Base-by-base conservation (phyloP, 768 basidiomycete species). In the Lactarius indigo region DNA sequence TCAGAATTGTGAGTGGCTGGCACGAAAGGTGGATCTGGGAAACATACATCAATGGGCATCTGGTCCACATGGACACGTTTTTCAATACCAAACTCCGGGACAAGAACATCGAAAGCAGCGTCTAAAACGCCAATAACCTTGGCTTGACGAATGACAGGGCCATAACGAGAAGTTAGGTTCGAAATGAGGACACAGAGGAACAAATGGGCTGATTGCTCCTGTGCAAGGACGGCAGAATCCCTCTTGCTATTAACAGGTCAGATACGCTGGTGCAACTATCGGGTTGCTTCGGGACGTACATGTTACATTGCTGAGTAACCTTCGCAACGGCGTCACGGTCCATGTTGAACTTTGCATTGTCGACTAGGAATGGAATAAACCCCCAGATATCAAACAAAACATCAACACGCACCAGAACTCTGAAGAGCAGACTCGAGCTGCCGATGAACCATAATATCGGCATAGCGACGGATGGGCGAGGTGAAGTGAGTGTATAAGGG, bases 41-140 rank as follows among this genome's bases (percentile, higher is more conserved):
- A 10, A 78, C 89, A 78, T 74, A 95, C 94, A 70, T 97, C 94
- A 65, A 97, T 93, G 30, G 97, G 96, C 93, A 99, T 97, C 78
- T 98, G 95, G 75, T 98, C 97, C 50, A 96, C 93, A 73, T 98
- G 97, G 3, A 98, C 96, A 42, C 97, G 86, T 82, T 99, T 99
- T 81, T 99, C 97, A 71, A 99, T 98, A 37, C 96, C 94, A 74
- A 98, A 98, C 76, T 98, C 97, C 50, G 94, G 91, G 15, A 98
- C 87, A 37, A 96, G 80, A 33, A 99, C 96, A 74, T 99, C 97
- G 72, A 98, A 98, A 1, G 97, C 97, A 60, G 94, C 91, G 74
- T 99, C 97, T n/a, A 98, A 84, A 37, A 99, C 96, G 66, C 91
- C 90, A 55, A 96, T 90, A 66, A 99, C 96, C 72, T 87, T 90